Conservation (phyloP, 2,329 filamentous ascomycete species). For the Diaporthe amygdali region DNA sequence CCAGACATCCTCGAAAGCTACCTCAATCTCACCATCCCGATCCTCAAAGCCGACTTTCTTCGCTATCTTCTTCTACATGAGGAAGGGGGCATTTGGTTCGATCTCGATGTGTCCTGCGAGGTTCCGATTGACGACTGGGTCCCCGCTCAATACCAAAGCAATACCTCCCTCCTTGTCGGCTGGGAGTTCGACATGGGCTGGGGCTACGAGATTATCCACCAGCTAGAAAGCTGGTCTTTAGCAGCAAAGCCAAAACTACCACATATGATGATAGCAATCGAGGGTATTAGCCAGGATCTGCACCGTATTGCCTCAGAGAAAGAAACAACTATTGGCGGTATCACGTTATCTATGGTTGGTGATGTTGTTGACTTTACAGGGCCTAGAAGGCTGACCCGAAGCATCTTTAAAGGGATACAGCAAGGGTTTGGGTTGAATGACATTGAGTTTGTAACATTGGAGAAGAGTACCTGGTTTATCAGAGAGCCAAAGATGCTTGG, state of each 20-base stretch:
- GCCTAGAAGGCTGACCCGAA: slow-evolving; percentile 21
- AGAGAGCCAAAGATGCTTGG: slow-evolving; percentile 28
- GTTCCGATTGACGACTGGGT: neutral
- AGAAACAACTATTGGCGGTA: slow-evolving; percentile 6
- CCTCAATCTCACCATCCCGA: slow-evolving; percentile 1
- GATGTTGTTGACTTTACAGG: slow-evolving; percentile 26
- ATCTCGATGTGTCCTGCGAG: slow-evolving; percentile 23
- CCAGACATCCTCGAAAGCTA: neutral
- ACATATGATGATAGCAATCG: slow-evolving; percentile 28
- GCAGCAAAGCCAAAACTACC: slow-evolving; percentile 27
- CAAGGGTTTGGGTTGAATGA: slow-evolving; percentile 3
- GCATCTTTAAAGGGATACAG: slow-evolving; percentile 21
- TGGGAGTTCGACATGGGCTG: slow-evolving; percentile 23
- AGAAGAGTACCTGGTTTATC: slow-evolving; percentile 8
- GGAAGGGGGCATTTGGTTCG: slow-evolving; percentile 26
- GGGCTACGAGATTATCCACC: slow-evolving; percentile 26
- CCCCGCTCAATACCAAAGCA: neutral
- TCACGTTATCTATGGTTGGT: slow-evolving; percentile 16
- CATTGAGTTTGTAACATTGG: neutral
- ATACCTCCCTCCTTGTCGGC: neutral
- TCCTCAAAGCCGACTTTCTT: slow-evolving; percentile 18
- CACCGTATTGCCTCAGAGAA: slow-evolving; percentile 6
- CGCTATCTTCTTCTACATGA: slow-evolving; percentile 25
- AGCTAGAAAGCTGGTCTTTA: slow-evolving; percentile 31
- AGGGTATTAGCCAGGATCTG: slow-evolving; percentile 27